A percentile compares a stretch with the other conserved stretches of the same genome.
phyloP scores from a whole-genome alignment of 2,329 filamentous ascomycete genomes.

The Ophiosphaerella korrae region DNA sequence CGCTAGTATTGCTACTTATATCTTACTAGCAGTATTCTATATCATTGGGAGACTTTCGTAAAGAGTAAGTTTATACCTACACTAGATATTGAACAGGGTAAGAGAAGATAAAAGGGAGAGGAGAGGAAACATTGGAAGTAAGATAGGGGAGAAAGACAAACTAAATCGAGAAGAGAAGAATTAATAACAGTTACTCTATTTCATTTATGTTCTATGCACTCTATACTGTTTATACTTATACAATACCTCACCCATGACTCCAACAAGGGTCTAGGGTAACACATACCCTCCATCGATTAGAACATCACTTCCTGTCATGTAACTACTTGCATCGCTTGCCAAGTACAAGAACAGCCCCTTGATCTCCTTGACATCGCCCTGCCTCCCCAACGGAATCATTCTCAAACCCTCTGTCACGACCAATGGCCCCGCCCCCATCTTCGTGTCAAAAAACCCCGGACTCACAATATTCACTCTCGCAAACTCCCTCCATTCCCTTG shows the following conservation, averaged over 20 bases:
- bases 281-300: slow-evolving; percentile 77
- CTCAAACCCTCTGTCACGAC: slow-evolving; percentile 69
- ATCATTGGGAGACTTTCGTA: slow-evolving; percentile 50
- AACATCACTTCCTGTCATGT: slow-evolving; percentile 76
- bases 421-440: slow-evolving; percentile 63
- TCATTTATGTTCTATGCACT: too few species aligned
- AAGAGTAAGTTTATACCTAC: slow-evolving; percentile 52
- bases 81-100: slow-evolving; percentile 46
- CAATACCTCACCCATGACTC: too few species aligned
- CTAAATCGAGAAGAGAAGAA: slow-evolving; percentile 13
- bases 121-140: neutral
- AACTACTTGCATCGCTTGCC: slow-evolving; percentile 78
- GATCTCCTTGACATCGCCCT: slow-evolving; percentile 73
- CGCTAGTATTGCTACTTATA: slow-evolving; percentile 37
- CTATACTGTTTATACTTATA: too few species aligned
- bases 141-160: slow-evolving; percentile 2
- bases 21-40: slow-evolving; percentile 54
- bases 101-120: slow-evolving; percentile 35
- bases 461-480: slow-evolving; percentile 69
- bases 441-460: slow-evolving; percentile 70
- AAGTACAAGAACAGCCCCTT: slow-evolving; percentile 83
- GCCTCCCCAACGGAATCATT: slow-evolving; percentile 77
- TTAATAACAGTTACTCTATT: slow-evolving; percentile 2
- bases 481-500: slow-evolving; percentile 71
- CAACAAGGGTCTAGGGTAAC: slow-evolving; percentile 29